Evolutionary conservation across 108 stramenopile genomes (phyloP), one percentile per base, ranked within the genome.

Genomic region (Conticribra guillardii): DNA sequence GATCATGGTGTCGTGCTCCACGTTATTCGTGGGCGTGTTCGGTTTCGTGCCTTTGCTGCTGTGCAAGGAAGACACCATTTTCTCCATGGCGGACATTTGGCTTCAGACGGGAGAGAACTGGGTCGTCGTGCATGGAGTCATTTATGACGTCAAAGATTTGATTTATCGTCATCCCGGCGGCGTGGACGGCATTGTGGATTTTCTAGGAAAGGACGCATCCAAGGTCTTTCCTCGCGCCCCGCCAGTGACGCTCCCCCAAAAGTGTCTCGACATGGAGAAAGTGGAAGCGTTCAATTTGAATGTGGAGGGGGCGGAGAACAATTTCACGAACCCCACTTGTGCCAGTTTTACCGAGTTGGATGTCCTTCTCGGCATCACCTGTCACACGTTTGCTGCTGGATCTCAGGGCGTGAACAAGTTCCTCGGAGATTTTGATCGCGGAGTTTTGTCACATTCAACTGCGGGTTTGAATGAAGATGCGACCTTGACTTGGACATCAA

Each of bases 161-260:
- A 81, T 84, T 14, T 62, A 82, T 44, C 71, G 72, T 32, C 84
- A 84, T 66, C 84, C 84, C n/a, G 84, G 84, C 22, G 84, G 84
- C 14, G 67, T 75, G 4, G 67, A 82, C 45, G 84, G 84, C 1
- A 68, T 84, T 31, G 76, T 84, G 30, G 69, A 76, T 22, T 84
- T 71, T 54, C 50, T 84, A 1, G 84, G 84, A n/a, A 78, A 84
- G 33, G 84, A 84, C 60, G 77, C 79, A 37, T 77, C 75, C 58
- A 79, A 74, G 76, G 54, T 84, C 14, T 84, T 84, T 32, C 84
- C 84, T 18, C 80, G 84, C n/a, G 53, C 76, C 19, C 76, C 84
- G 9, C 84, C 84, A 22, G 80, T 76, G 2, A 60, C 61, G 0
- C 61, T 84, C 4, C 84, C 84, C 18, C 55, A 78, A 28, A 71